Conservation (phyloP, 495 filamentous ascomycete genomes). For the Penicillium mononematosum region DNA sequence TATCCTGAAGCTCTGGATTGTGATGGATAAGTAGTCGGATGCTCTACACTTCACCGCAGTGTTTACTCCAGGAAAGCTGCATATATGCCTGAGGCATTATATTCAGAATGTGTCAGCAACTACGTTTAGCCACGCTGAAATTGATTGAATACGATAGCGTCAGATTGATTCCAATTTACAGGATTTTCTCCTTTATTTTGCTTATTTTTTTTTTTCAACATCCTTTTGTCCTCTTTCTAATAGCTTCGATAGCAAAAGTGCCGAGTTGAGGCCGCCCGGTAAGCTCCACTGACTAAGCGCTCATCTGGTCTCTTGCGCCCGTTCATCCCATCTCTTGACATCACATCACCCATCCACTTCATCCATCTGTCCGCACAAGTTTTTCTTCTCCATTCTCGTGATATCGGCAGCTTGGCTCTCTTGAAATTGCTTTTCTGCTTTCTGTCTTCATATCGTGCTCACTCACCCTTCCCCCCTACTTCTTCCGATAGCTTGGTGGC, state of each 20-base stretch:
- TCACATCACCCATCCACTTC: conserved; percentile 49
- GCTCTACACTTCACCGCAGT: conserved; percentile 5
- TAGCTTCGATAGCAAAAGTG: background rate
- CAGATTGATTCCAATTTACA: background rate
- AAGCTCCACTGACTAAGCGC: conserved; percentile 47
- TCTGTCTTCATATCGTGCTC: conserved; percentile 17
- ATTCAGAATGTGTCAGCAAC: conserved; percentile 5
- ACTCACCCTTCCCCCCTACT: conserved; percentile 27
- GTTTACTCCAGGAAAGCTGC: conserved; percentile 14
- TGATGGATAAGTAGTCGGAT: background rate
- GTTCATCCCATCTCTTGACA: conserved; percentile 47
- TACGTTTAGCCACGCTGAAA: conserved; percentile 1
- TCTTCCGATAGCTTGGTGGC: conserved; percentile 34
- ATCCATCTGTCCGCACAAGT: conserved; percentile 30
- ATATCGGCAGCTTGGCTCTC: conserved; percentile 18
- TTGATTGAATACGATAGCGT: conserved; percentile 1
- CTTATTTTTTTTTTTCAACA: conserved; percentile 3
- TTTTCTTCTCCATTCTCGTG: conserved; percentile 26
- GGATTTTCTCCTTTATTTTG: background rate
- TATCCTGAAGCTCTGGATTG: conserved; percentile 1
- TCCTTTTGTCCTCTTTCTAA: background rate
- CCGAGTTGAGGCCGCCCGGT: conserved; percentile 16
- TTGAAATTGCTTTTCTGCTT: conserved; percentile 25
- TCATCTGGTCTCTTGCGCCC: conserved; percentile 37
- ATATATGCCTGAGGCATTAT: conserved; percentile 12